Base-by-base conservation (phyloP, 2,329 filamentous ascomycete genomes). In the Aaosphaeria pasadenensis region DNA sequence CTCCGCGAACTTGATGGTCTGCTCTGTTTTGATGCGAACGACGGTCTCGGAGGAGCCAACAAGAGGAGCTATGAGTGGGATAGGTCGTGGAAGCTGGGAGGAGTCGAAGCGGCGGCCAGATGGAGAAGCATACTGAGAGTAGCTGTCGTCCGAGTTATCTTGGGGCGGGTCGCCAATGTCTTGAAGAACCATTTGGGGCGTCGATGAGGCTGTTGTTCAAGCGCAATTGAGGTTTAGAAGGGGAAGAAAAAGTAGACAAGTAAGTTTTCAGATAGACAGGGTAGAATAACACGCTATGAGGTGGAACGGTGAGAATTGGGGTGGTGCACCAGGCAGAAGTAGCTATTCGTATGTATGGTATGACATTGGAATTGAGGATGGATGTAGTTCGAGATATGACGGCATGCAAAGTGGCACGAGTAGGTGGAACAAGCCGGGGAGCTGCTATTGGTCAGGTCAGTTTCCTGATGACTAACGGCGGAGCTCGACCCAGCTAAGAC, bases 161-260 rank as follows among this genome's bases (percentile, higher is more conserved):
- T 60, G 65, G 6, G 62, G 56, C 39, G 58, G 57, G 40, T 45
- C 50, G 5, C 66, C 57, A 6, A 66, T 56, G 39, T 74, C 70
- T 55, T 72, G 62, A 24, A 74, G 66, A 39, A 75, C 73, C 73
- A 74, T 76, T 36, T 11, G 33, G 9, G 33, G 13, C 33, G 9
- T 36, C 13, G 33, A 13, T 36, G 33, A 36, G 33, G 33, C 33
- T 36, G 13, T 36, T 36, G 9, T 36, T 36, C 17, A 36, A 36
- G 7, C 33, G 33, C 33, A n/a, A 36, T 36, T 36, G 33, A 9
- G 33, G 7, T 9, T 9, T 36, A 9, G 33, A 36, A 36, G n/a
- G 33, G 4, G 17, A 24, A 24, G 17, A 24, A 24, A 24, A 24
- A 24, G 17, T 24, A 24, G 17, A 24, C 17, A 24, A 24, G 17